Percentiles rank a stretch among this genome's conserved stretches.
Conservation (phyloP, 371 early-diverging fungal species). For the Apophysomyces ossiformis region DNA sequence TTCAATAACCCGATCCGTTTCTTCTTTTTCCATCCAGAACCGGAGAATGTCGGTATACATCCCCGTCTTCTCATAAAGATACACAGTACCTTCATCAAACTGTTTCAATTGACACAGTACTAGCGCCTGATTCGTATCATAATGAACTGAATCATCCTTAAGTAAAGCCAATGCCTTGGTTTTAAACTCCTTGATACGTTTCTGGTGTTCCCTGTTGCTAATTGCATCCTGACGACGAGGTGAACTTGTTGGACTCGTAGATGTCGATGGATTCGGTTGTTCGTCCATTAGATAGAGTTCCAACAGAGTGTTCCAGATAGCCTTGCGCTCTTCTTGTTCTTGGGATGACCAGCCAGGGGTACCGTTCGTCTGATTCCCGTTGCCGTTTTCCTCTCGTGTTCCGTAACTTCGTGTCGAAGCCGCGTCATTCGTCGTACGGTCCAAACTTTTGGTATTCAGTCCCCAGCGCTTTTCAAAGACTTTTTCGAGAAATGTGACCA, state of each 20-base stretch:
- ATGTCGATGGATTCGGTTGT: slow-evolving; percentile 18
- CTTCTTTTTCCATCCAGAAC: slow-evolving; percentile 81
- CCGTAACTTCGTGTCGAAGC: slow-evolving; percentile 25
- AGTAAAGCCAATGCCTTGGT: slow-evolving; percentile 47
- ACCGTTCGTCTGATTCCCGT: slow-evolving; percentile 20
- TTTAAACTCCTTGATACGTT: slow-evolving; percentile 34
- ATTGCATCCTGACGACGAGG: not conserved
- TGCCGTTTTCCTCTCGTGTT: slow-evolving; percentile 19
- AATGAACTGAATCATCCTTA: slow-evolving; percentile 59
- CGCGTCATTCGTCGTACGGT: slow-evolving; percentile 18
- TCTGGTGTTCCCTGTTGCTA: slow-evolving; percentile 22
- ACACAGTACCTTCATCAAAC: slow-evolving; percentile 86
- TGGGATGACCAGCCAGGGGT: slow-evolving; percentile 27
- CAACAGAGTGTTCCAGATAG: slow-evolving; percentile 88
- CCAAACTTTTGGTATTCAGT: slow-evolving; percentile 11
- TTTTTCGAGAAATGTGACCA: slow-evolving; percentile 75
- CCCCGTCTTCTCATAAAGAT: slow-evolving; percentile 80
- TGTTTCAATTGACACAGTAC: slow-evolving; percentile 84
- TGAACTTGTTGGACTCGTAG: not conserved
- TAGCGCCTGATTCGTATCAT: slow-evolving; percentile 90
- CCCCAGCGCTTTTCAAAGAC: slow-evolving; percentile 66
- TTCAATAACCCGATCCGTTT: slow-evolving; percentile 74
- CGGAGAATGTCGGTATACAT: slow-evolving; percentile 84
- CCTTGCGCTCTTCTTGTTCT: slow-evolving; percentile 65
- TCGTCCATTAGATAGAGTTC: slow-evolving; percentile 84